phyloP scores from a whole-genome alignment of 2,329 filamentous ascomycete species.

The Scedosporium minutisporum region DNA sequence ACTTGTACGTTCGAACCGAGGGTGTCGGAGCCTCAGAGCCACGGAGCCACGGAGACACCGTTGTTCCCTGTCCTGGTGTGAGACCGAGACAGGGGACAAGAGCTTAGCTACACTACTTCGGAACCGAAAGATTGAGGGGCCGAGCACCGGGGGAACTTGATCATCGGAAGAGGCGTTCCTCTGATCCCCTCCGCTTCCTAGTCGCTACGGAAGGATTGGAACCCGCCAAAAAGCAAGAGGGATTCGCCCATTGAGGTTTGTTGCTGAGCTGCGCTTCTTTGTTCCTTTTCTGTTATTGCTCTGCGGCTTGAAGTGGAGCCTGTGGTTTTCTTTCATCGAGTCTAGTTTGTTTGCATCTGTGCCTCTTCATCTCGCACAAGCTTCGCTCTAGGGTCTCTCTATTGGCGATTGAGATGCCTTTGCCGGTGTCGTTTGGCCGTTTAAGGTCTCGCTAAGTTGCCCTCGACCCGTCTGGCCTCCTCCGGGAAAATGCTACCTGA shows the following conservation, averaged over 20 bases:
- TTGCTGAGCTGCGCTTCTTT: neutral
- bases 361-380: too few species aligned
- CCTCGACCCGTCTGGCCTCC: too few species aligned
- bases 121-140: neutral
- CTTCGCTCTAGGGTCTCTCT: too few species aligned
- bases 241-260: too few species aligned
- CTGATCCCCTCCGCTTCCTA: neutral
- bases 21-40: neutral
- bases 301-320: neutral
- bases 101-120: neutral
- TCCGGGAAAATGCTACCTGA: too few species aligned
- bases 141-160: neutral
- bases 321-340: neutral
- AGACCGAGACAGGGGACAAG: neutral
- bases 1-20: neutral
- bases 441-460: too few species aligned
- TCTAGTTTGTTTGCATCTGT: neutral
- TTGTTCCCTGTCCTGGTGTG: neutral
- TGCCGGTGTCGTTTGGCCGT: too few species aligned
- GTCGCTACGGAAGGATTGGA: neutral
- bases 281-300: neutral
- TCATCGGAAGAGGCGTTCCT: neutral
- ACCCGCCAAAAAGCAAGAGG: neutral
- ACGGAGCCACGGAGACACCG: neutral
- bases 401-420: too few species aligned